Conservation (phyloP, 345 rosid genomes). For the Erysimum cheiranthoides region DNA sequence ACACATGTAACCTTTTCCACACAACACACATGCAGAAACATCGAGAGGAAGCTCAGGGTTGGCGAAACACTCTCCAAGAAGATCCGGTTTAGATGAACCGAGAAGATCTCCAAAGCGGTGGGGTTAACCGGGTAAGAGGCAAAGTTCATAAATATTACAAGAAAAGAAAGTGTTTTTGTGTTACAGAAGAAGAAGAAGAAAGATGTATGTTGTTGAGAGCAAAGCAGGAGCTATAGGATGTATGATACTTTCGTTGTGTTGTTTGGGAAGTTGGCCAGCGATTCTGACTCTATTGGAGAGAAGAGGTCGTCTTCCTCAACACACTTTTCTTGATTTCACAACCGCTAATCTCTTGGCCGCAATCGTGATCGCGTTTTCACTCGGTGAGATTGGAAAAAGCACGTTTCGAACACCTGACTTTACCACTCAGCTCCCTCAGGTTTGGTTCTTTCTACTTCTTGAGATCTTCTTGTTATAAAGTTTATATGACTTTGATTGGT, state of each 20-base stretch:
- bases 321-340: conserved; percentile 85
- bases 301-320: conserved; percentile 91
- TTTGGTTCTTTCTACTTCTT: conserved; percentile 34
- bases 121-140: conserved; percentile 17
- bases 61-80: neutral
- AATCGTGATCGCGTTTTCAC: conserved; percentile 74
- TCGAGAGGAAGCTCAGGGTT: neutral
- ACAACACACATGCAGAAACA: conserved; percentile 23
- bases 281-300: conserved; percentile 76
- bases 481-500: neutral
- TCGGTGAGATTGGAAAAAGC: conserved; percentile 68
- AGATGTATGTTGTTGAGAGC: conserved; percentile 80
- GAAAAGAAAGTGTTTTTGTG: neutral
- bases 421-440: conserved; percentile 69
- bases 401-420: conserved; percentile 64
- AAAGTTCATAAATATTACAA: conserved; percentile 25
- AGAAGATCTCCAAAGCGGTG: conserved; percentile 32
- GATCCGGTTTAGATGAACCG: conserved; percentile 14
- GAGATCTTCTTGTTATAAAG: neutral
- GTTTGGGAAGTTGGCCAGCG: conserved; percentile 93
- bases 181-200: conserved; percentile 25
- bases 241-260: conserved; percentile 73
- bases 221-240: conserved; percentile 87
- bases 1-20: conserved; percentile 38
- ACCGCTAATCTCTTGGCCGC: conserved; percentile 84